phyloP scores from a whole-genome alignment of 164 flowering plant species.

The Echeveria elegans region DNA sequence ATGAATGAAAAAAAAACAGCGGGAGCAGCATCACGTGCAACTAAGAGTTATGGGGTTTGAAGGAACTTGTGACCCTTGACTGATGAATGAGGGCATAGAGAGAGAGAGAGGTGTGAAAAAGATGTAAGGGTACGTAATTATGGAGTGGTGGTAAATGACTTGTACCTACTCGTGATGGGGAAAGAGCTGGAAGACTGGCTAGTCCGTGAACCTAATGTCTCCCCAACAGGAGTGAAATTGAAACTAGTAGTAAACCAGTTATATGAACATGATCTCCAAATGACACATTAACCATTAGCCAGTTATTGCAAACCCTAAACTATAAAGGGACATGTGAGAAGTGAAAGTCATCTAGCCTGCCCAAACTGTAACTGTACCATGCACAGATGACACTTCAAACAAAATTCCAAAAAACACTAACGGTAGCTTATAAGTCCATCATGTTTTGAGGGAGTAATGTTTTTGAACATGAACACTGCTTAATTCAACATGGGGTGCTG shows the following conservation, averaged over 20 bases:
- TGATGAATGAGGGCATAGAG: neutral
- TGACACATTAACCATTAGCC: neutral
- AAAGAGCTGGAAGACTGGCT: neutral
- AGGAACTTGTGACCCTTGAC: neutral
- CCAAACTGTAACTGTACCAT: neutral
- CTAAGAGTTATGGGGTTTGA: too few relatives aligned
- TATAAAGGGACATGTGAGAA: neutral
- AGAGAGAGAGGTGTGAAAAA: neutral
- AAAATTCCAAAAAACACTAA: neutral
- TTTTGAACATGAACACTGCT: neutral
- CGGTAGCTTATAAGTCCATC: neutral
- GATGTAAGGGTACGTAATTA: neutral
- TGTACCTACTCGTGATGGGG: conserved; percentile 1
- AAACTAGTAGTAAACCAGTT: neutral
- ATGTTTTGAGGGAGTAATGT: neutral
- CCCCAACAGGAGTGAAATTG: neutral
- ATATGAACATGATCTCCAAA: neutral
- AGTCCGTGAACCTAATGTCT: neutral
- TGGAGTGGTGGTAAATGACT: neutral
- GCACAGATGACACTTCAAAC: neutral
- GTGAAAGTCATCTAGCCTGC: neutral
- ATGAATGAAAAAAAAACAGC: too few relatives aligned
- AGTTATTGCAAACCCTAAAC: neutral
- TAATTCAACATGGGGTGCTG: neutral
- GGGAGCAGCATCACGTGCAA: too few relatives aligned